Evolutionary conservation across 1,284 basidiomycete genomes (phyloP), one percentile per base, ranked within the genome.

Genomic region (Caloboletus firmus): DNA sequence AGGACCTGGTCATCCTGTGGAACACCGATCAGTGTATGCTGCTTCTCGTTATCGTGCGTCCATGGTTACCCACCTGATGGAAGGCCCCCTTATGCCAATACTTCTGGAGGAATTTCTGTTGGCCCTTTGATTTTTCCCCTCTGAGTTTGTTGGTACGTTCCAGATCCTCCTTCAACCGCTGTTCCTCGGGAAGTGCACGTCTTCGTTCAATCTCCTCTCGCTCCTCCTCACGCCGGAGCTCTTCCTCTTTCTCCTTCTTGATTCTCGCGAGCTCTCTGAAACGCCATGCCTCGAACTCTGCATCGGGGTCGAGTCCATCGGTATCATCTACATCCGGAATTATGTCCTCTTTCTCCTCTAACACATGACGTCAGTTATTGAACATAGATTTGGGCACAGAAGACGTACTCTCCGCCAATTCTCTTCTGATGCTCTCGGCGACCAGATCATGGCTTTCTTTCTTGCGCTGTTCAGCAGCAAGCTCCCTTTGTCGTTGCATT

Each of bases 61-160:
- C 28, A n/a, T 17, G 44, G 15, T 28, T 10, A 70, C 77, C 24
- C 56, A 89, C 93, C 80, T 92, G 93, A 73, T 97, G 95, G 79
- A 99, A 99, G 55, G 95, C 95, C 65, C 97, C 97, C 75, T 98
- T 98, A 78, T 99, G 97, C 84, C 95, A 98, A 71, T 98, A 99
- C 74, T 97, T 98, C 71, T 99, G 95, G 64, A 98, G 73, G 76
- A 99, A 98, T 64, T 87, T 91, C 70, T 95, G 91, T 58, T 91
- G 79, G 3, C 93, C 93, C 63, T 93, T 89, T 2, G 89, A 85
- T 72, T 95, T 95, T 50, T 89, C 87, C 52, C 87, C 85, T 50
- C 95, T 79, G 37, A 83, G 78, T 68, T 89, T 83, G 58, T 92
- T 81, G 3, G 95, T 95, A 43, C 79, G 84, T 70, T 91, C 95